Conservation (phyloP, 108 stramenopile species). For the Pseudonitzschia delicatissima region DNA sequence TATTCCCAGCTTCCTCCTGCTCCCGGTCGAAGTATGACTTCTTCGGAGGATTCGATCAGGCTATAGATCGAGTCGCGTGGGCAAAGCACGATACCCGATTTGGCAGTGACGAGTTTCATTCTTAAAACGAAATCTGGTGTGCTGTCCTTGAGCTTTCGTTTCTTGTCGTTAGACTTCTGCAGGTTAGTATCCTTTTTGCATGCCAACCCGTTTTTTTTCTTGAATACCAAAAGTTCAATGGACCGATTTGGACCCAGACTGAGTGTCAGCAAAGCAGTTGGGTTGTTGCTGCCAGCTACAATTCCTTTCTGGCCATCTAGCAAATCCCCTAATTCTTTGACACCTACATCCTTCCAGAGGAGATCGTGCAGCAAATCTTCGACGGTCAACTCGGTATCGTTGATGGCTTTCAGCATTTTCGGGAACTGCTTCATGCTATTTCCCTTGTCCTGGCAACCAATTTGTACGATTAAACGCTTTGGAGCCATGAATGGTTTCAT, state of each 20-base stretch:
- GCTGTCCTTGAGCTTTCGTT: neutral
- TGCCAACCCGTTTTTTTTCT: neutral
- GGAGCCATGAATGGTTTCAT: too few species aligned
- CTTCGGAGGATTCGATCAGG: neutral
- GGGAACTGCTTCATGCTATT: neutral
- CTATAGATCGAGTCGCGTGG: neutral
- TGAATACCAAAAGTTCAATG: neutral
- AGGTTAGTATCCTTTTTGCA: neutral
- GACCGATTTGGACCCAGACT: constrained; percentile 8
- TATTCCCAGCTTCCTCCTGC: constrained; percentile 1
- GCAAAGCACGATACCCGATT: neutral
- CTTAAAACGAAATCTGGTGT: neutral
- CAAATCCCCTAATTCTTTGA: neutral
- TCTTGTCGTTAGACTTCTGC: neutral
- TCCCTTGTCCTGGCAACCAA: neutral
- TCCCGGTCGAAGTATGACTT: neutral
- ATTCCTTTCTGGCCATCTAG: neutral
- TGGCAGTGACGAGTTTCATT: neutral
- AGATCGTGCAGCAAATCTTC: constrained; percentile 11
- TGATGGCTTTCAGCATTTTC: neutral
- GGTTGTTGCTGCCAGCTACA: neutral
- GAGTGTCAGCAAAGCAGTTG: neutral
- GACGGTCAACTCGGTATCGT: neutral
- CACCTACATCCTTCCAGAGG: neutral
- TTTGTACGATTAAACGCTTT: neutral